Percentiles rank a stretch among this genome's conserved stretches.
Conservation (phyloP, 176 grass and related monocot species). For the Pontederia crassipes region DNA sequence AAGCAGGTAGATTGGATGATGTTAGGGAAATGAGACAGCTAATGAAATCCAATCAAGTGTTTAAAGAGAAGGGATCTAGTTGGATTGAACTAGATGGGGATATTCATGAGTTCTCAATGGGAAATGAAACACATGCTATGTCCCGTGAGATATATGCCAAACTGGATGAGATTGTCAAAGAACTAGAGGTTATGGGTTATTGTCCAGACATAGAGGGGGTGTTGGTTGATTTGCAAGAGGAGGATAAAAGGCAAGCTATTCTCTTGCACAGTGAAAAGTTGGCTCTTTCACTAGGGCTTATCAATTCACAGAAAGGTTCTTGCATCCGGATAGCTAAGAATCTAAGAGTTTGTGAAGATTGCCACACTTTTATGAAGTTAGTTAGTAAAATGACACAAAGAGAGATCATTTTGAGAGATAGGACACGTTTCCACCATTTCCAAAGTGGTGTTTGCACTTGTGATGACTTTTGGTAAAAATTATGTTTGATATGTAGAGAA, state of each 20-base stretch:
- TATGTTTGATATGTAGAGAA: too few species aligned
- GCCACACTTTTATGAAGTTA: slow-evolving; percentile 33
- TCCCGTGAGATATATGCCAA: slow-evolving; percentile 26
- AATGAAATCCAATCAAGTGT: slow-evolving; percentile 45
- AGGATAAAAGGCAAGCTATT: slow-evolving; percentile 32
- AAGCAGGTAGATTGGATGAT: slow-evolving; percentile 50
- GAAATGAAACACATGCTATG: slow-evolving; percentile 31
- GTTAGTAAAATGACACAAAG: slow-evolving; percentile 25
- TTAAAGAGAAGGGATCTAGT: slow-evolving; percentile 64
- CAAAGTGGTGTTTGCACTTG: slow-evolving; percentile 28
- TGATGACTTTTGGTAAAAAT: slow-evolving; percentile 30
- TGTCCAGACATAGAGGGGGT: slow-evolving; percentile 7
- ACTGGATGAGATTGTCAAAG: slow-evolving; percentile 26
- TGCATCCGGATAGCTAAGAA: slow-evolving; percentile 29
- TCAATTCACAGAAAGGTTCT: slow-evolving; percentile 25
- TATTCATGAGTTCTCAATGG: slow-evolving; percentile 35
- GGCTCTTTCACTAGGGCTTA: slow-evolving; percentile 27
- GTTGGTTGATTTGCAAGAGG: slow-evolving; percentile 31
- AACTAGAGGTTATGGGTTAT: slow-evolving; percentile 32
- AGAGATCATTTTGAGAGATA: slow-evolving; percentile 32
- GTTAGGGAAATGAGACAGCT: slow-evolving; percentile 37
- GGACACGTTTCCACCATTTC: slow-evolving; percentile 30
- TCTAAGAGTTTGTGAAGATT: slow-evolving; percentile 31
- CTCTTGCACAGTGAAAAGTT: slow-evolving; percentile 35
- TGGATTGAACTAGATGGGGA: slow-evolving; percentile 43